Conservation (phyloP, 768 basidiomycete genomes). For the Porphyrellus cyaneotinctus region DNA sequence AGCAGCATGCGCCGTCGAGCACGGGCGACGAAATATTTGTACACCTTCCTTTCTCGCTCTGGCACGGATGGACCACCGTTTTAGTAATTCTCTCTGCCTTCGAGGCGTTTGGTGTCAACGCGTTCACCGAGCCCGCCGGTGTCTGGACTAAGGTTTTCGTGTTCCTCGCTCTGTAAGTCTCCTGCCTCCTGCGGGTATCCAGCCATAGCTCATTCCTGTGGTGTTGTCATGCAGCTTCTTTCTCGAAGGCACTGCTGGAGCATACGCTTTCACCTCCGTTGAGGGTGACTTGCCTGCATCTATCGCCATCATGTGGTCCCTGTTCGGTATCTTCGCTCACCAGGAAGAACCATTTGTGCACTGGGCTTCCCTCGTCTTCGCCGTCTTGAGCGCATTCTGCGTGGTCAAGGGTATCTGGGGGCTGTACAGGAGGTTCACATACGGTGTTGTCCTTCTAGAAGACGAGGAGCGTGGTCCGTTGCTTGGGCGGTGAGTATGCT, state of each 20-base stretch:
- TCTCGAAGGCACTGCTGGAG: conserved; percentile 88
- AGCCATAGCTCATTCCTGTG: conserved; percentile 6
- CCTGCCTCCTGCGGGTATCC: neutral
- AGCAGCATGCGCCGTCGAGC: conserved; percentile 64
- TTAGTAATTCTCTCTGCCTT: conserved; percentile 79
- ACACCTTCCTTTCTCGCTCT: conserved; percentile 94
- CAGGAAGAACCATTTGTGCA: conserved; percentile 73
- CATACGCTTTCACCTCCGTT: conserved; percentile 86
- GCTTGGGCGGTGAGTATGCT: conserved; percentile 34
- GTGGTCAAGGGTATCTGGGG: conserved; percentile 74
- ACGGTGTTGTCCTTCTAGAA: conserved; percentile 55
- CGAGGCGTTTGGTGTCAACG: conserved; percentile 85
- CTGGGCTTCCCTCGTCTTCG: conserved; percentile 83
- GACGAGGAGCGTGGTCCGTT: conserved; percentile 91
- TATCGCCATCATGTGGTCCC: conserved; percentile 87
- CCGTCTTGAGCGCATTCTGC: conserved; percentile 81
- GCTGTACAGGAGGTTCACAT: conserved; percentile 42
- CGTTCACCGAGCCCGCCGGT: conserved; percentile 58
- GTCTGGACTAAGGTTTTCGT: conserved; percentile 95
- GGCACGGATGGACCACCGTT: conserved; percentile 90
- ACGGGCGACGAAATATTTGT: conserved; percentile 81
- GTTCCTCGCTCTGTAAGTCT: conserved; percentile 77
- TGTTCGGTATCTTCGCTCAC: conserved; percentile 88
- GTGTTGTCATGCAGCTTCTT: conserved; percentile 56
- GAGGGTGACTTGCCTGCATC: conserved; percentile 94